Evolutionary conservation across 2,329 filamentous ascomycete genomes (phyloP), one percentile per base, ranked within the genome.

Genomic region (Claviceps monticola): DNA sequence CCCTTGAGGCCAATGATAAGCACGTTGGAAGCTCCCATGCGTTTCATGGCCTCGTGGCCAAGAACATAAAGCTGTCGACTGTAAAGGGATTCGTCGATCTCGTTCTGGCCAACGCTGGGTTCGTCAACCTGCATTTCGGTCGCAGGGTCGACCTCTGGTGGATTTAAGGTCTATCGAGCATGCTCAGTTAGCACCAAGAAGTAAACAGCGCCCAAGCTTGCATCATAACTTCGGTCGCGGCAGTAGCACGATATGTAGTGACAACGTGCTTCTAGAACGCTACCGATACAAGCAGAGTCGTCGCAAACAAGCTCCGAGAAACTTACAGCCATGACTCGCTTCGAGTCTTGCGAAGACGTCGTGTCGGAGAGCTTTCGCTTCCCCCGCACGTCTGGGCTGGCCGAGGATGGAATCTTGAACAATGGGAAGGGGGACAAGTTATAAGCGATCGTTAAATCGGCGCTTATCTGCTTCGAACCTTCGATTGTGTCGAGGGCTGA

Each of bases 11-110:
- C 93, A 56, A 91, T 86, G 52, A 98, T 78, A 50, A 98, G 85
- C 54, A 98, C 80, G 65, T 97, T 94, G 51, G 93, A 97, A 56
- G 89, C 87, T 63, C 90, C 82, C 93, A 98, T 98, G 63, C 93
- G 89, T 78, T 95, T 97, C 93, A 98, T 98, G 58, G 93, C 93
- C 69, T 84, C 81, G 62, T 84, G 81, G 57, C 81, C 81, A 49
- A 84, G 68, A 55, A 84, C 82, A 64, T 85, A 85, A 60, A 86
- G 82, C 70, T 86, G 82, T 64, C 82, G 77, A 65, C 82, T 85
- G 73, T 86, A 86, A 60, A 86, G 79, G 52, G 81, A 82, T 66
- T 86, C 82, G 60, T 86, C 82, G 72, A 86, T 86, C 57, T 83
- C 80, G 64, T 64, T 71, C 54, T 68, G 68, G 58, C 74, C 76